phyloP scores from a whole-genome alignment of 2,329 filamentous ascomycete species.

The Exophiala oligosperma region DNA sequence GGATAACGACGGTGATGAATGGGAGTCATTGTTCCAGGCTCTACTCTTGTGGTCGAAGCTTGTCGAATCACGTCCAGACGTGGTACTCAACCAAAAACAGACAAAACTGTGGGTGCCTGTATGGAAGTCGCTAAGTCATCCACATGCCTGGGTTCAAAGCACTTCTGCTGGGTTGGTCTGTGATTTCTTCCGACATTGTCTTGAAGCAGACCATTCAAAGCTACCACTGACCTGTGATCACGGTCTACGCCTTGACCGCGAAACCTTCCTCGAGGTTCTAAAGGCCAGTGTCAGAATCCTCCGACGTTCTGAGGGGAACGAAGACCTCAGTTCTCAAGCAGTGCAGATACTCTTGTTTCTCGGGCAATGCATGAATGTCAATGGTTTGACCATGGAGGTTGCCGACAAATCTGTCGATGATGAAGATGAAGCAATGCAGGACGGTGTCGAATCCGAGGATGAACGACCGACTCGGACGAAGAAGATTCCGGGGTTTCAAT shows the following conservation, averaged over 20 bases:
- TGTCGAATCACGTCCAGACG: slow-evolving; percentile 63
- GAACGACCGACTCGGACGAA: slow-evolving; percentile 45
- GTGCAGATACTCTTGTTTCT: slow-evolving; percentile 83
- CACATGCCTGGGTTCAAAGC: slow-evolving; percentile 72
- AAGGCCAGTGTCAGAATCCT: slow-evolving; percentile 61
- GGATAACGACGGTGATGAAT: slow-evolving; percentile 50
- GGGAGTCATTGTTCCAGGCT: slow-evolving; percentile 72
- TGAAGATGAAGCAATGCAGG: slow-evolving; percentile 39
- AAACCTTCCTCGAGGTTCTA: slow-evolving; percentile 62
- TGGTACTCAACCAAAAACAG: slow-evolving; percentile 61
- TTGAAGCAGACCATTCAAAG: slow-evolving; percentile 56
- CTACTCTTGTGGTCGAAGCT: slow-evolving; percentile 70
- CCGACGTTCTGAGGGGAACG: slow-evolving; percentile 64
- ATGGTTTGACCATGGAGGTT: slow-evolving; percentile 50
- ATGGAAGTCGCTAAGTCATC: slow-evolving; percentile 68
- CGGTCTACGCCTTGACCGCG: slow-evolving; percentile 66
- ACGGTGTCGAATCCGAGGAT: slow-evolving; percentile 46
- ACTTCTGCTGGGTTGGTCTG: slow-evolving; percentile 73
- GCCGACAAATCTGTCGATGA: slow-evolving; percentile 43
- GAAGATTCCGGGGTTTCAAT: slow-evolving; percentile 61
- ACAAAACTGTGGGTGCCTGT: slow-evolving; percentile 70
- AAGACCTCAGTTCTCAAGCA: slow-evolving; percentile 74
- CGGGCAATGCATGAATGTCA: slow-evolving; percentile 63
- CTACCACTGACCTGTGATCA: slow-evolving; percentile 67
- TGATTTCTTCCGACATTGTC: slow-evolving; percentile 75